Evolutionary conservation across 257 asterid genomes (phyloP).

Genomic region (Fraxinus quadrangulata): DNA sequence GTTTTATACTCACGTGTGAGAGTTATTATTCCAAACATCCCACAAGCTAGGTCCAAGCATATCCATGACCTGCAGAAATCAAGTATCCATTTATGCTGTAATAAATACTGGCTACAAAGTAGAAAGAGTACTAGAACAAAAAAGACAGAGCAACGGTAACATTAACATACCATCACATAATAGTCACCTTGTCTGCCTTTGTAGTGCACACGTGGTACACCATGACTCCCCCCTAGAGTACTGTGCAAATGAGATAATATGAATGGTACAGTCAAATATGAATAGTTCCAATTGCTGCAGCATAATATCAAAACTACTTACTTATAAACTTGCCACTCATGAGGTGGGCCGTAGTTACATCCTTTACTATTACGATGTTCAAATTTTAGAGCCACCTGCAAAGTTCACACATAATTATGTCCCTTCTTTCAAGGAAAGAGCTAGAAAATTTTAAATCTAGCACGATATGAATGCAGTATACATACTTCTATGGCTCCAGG

Average conservation of each 20-base stretch:
- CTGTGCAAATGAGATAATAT: conserved; percentile 39
- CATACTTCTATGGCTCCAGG: conserved; percentile 66
- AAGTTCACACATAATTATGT: conserved; percentile 19
- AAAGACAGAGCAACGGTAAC: conserved; percentile 7
- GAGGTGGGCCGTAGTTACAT: conserved; percentile 76
- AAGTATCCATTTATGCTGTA: conserved; percentile 14
- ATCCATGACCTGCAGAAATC: conserved; percentile 78
- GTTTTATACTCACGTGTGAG: conserved; percentile 54
- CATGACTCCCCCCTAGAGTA: conserved; percentile 80
- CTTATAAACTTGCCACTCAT: conserved; percentile 91
- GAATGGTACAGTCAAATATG: conserved; percentile 11
- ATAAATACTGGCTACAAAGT: neutral
- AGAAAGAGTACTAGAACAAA: neutral
- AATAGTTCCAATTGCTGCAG: conserved; percentile 11
- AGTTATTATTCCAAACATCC: conserved; percentile 85
- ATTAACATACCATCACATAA: conserved; percentile 66
- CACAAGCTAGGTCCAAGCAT: conserved; percentile 81
- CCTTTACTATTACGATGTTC: conserved; percentile 87
- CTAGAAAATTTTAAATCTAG: neutral
- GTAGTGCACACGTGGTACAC: conserved; percentile 86
- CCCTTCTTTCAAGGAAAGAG: conserved; percentile 11
- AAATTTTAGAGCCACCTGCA: conserved; percentile 83
- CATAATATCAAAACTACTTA: conserved; percentile 36
- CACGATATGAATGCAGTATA: conserved; percentile 4
- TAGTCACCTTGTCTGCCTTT: conserved; percentile 82